These are phyloP conservation scores for Passalora sequoiae DNA, from an alignment of 2,329 filamentous ascomycete genomes.

Conservation along the genomic window DNA sequence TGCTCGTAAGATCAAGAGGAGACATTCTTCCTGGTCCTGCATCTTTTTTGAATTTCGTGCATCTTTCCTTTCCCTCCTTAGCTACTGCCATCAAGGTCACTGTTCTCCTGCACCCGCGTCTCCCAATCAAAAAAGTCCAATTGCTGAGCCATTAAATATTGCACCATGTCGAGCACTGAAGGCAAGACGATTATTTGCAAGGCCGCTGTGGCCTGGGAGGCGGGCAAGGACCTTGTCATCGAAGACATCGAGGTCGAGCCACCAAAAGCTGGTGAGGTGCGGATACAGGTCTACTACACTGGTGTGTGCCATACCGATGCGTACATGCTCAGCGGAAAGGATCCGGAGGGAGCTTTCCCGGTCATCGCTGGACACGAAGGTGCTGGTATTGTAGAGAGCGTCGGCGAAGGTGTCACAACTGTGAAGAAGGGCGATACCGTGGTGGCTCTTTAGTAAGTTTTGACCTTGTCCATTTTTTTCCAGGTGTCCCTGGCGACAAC, in stretches of 20 bases:
- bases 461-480: constrained; percentile 2
- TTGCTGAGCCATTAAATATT: too few relatives aligned
- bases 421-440: constrained; percentile 94
- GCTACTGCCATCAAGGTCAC: constrained; percentile 14
- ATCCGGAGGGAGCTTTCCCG: constrained; percentile 91
- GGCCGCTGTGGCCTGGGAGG: constrained; percentile 95
- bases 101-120: not conserved
- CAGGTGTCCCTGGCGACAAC: too few relatives aligned
- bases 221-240: constrained; percentile 79
- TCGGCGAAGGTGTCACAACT: constrained; percentile 89
- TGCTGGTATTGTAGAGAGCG: constrained; percentile 85
- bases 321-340: constrained; percentile 83
- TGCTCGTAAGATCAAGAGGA: constrained; percentile 3
- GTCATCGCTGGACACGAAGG: constrained; percentile 86
- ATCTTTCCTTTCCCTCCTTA: not conserved
- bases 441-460: constrained; percentile 72
- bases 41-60: not conserved
- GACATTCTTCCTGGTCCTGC: not conserved
- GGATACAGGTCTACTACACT: constrained; percentile 95
- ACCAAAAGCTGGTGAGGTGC: constrained; percentile 87
- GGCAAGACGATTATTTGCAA: constrained; percentile 83
- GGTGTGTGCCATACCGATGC: constrained; percentile 99
- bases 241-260: constrained; percentile 91
- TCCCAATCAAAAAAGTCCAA: not conserved
- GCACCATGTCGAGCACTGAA: constrained; percentile 49